Base-by-base conservation (phyloP, 129 eudicot species). In the Pseudognaphalium luteoalbum region DNA sequence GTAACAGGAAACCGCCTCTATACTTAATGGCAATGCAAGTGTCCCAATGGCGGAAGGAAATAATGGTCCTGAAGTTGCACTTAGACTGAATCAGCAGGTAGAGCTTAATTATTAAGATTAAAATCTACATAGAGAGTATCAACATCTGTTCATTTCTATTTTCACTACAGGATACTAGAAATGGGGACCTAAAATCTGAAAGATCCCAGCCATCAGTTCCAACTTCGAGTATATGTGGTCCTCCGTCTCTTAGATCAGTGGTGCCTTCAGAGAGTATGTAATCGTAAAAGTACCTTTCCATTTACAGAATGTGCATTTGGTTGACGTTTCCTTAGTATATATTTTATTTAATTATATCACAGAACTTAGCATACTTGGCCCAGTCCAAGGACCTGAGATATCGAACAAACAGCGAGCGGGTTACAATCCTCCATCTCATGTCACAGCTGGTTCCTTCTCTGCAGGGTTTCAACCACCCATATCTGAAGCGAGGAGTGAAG, bases 351-450 rank as follows among this genome's bases (percentile, higher is more conserved):
- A 61, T 73, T 54, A 12, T 42, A 63, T 76, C 34, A 58, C 79
- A 92, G 97, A 86, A 85, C 93, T 91, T 70, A 87, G 97, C 85
- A 83, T 93, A 74, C 97, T 88, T 82, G 91, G 87, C 68, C 73
- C 74, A 21, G 50, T 83, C 58, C 85, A 84, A 76, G 96, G 82
- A 79, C 70, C 88, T 80, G 90, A 85, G 74, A 66, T 76, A 19
- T 83, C 66, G 22, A 84, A 87, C 80, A 87, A 76, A 67, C 84
- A 42, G 16, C 84, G 88, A 72, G 79, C 71, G 52, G 81, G 72
- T 72, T 87, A 78, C 29, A 75, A 63, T 79, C 73, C 84, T 52
- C 37, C 70, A 21, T 54, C 68, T 76, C 87, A 82, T 60, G 80
- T 81, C 51, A 71, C 86, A 68, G 42, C 80, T 3, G 70, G 83